Evolutionary conservation across 2,329 filamentous ascomycete species (phyloP).

Genomic region (Lachnellula arida): DNA sequence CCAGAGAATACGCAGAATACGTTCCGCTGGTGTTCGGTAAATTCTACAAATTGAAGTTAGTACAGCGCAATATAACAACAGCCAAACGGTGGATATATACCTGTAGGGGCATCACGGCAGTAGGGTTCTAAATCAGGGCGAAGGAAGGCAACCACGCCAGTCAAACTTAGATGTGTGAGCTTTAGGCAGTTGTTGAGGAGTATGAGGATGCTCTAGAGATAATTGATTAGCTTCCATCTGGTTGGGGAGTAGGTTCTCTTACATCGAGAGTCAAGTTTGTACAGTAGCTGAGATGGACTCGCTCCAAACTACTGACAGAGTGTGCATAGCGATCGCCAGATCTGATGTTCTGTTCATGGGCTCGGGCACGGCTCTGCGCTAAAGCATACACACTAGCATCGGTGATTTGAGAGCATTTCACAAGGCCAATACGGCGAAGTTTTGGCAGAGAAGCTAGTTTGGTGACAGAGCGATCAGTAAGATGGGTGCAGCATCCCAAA

Average conservation of each 20-base stretch:
- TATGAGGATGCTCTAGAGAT: constrained; percentile 72
- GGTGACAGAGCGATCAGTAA: constrained; percentile 83
- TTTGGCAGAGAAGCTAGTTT: constrained; percentile 85
- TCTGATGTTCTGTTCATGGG: constrained; percentile 36
- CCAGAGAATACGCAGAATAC: constrained; percentile 98
- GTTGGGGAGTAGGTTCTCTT: constrained; percentile 31
- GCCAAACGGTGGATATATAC: constrained; percentile 38
- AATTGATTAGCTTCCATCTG: constrained; percentile 29
- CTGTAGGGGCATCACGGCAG: constrained; percentile 77
- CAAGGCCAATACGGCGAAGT: constrained; percentile 86
- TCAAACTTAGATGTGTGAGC: constrained; percentile 89
- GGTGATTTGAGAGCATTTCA: constrained; percentile 89
- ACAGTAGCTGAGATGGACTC: constrained; percentile 96
- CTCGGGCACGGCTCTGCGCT: constrained; percentile 51
- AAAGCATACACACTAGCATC: constrained; percentile 83
- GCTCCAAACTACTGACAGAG: constrained; percentile 56
- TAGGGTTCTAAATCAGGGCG: constrained; percentile 78
- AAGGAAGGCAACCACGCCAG: constrained; percentile 87
- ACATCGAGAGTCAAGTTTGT: constrained; percentile 77
- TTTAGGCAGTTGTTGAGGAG: constrained; percentile 88
- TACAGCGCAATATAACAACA: not conserved
- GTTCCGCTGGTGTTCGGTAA: constrained; percentile 89
- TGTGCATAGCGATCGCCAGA: not conserved
- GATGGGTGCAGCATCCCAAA: constrained; percentile 83
- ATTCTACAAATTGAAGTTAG: constrained; percentile 54